Evolutionary conservation across 1,284 basidiomycete genomes (phyloP).

Genomic region (Malassezia restricta): DNA sequence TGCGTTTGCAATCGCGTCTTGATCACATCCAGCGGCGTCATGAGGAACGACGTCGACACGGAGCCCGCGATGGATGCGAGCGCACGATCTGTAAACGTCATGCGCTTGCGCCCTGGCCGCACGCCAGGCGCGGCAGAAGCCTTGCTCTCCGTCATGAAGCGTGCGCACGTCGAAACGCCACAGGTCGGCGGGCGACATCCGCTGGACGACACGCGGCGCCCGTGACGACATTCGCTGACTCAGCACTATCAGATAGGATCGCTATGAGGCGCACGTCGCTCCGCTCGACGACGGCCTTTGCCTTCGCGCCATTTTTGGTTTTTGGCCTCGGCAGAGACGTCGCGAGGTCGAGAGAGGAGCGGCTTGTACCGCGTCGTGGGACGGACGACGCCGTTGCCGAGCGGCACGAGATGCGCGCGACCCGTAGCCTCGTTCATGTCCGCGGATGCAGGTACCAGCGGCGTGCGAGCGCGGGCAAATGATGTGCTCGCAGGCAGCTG

Average conservation of each 20-base stretch:
- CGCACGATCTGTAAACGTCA: constrained; percentile 51
- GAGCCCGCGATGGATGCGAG: constrained; percentile 69
- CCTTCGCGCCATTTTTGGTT: constrained; percentile 21
- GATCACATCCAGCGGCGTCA: constrained; percentile 89
- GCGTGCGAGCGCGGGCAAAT: constrained; percentile 8
- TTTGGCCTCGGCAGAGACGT: constrained; percentile 17
- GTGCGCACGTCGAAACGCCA: too few relatives aligned
- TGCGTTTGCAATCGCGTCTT: constrained; percentile 85
- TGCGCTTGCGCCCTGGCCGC: not conserved
- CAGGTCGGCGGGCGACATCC: too few relatives aligned
- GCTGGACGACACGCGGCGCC: too few relatives aligned
- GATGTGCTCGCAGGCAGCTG: constrained; percentile 2
- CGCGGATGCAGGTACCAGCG: not conserved
- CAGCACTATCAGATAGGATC: not conserved
- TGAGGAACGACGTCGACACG: constrained; percentile 67
- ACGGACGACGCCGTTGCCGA: constrained; percentile 20
- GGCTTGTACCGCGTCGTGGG: constrained; percentile 13
- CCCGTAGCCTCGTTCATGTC: not conserved
- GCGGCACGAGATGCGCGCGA: constrained; percentile 15
- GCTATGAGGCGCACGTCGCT: constrained; percentile 2
- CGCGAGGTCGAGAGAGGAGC: constrained; percentile 16
- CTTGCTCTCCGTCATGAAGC: too few relatives aligned
- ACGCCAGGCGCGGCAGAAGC: too few relatives aligned
- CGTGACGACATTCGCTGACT: too few relatives aligned
- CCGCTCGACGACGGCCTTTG: constrained; percentile 18